phyloP scores from a whole-genome alignment of 2,329 filamentous ascomycete species.

The Pseudocercospora fuligena region DNA sequence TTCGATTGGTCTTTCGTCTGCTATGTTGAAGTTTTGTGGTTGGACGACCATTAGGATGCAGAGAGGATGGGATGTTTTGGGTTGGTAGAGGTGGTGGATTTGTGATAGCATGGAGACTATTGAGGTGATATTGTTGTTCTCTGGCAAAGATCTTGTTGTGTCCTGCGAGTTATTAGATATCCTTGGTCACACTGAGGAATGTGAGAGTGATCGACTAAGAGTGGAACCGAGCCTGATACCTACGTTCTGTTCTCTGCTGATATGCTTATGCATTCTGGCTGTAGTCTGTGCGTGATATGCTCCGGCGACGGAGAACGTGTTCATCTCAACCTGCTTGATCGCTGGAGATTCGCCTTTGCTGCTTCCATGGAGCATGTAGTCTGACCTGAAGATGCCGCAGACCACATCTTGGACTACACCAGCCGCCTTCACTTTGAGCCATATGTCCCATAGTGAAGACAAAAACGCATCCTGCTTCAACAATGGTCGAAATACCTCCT shows the following conservation, averaged over 20 bases:
- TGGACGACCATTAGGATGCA: constrained; percentile 53
- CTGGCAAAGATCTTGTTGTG: background rate
- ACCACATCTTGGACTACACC: constrained; percentile 41
- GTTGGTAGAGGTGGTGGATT: constrained; percentile 44
- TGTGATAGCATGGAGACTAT: constrained; percentile 40
- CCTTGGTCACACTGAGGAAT: background rate
- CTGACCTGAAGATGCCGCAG: constrained; percentile 49
- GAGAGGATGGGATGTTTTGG: constrained; percentile 23
- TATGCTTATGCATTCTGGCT: constrained; percentile 49
- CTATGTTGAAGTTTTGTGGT: constrained; percentile 51
- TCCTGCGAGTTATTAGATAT: background rate
- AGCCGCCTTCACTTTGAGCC: constrained; percentile 40
- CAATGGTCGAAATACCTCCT: constrained; percentile 39
- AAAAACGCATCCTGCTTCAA: constrained; percentile 44
- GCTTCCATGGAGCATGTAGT: constrained; percentile 50
- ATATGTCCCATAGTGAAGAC: constrained; percentile 46
- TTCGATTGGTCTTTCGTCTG: constrained; percentile 53
- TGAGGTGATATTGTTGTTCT: constrained; percentile 41
- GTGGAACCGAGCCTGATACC: background rate
- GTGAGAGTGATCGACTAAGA: background rate
- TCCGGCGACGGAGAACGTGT: constrained; percentile 51
- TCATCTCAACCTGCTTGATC: constrained; percentile 55
- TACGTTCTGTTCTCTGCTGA: constrained; percentile 22
- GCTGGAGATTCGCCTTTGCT: background rate
- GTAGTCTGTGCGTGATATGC: constrained; percentile 47